Evolutionary conservation across 352 stramenopile genomes (phyloP), one percentile per base, ranked within the genome.

Genomic region (Phytopythium boreale): DNA sequence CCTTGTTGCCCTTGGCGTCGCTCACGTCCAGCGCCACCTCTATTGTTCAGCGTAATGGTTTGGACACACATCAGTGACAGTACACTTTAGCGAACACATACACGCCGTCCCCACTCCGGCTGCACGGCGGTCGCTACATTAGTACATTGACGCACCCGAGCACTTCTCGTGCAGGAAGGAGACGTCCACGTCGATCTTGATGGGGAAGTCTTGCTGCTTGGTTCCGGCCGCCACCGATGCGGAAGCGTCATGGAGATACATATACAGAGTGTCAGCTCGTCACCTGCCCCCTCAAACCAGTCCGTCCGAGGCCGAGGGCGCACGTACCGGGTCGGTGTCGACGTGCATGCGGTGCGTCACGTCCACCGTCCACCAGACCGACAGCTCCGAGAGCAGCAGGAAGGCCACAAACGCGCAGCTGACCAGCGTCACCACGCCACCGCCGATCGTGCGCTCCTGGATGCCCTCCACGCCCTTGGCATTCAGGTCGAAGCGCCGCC

Each of bases 381-480:
- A 86, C 71, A 96, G 70, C 76, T 96, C 87, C 43, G 87, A 96
- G 61, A 90, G 76, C 67, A 96, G 66, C 53, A 96, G 67, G 55
- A 94, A 90, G 36, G 65, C 63, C 56, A 92, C 87, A 51, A 87
- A 74, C 52, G 85, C 59, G 52, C 80, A 90, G 75, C 85, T 94
- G 57, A 94, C 24, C 29, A 96, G 76, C 68, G 87, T 96, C 60
- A 96, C 83, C 49, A 96, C 60, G 34, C 85, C 87, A 24, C 87
- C 87, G 61, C 85, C 80, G 63, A 92, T 89, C 49, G 87, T 96
- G 70, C 84, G 84, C 78, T 93, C 85, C 75, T 96, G 88, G 70
- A 96, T 95, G 70, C 88, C 88, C 69, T 96, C 88, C 49, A 96
- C 82, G 76, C 86, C 88, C 81, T 96, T 96, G 61, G 82, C 81